phyloP scores from a whole-genome alignment of 768 basidiomycete genomes.

The Lanmaoa pseudosensibilis region DNA sequence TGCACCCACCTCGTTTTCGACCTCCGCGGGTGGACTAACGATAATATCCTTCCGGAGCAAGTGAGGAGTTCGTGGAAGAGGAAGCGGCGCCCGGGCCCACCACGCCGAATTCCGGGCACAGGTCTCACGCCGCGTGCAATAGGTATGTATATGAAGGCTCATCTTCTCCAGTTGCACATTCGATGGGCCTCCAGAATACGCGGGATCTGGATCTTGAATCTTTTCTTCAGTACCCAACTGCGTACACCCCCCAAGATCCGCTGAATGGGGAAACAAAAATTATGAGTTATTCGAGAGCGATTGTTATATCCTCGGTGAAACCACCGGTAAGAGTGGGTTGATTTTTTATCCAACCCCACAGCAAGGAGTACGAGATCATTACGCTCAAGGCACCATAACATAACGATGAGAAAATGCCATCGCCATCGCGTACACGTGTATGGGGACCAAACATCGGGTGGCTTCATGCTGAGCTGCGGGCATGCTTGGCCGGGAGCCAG shows the following conservation, averaged over 20 bases:
- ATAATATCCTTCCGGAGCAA: not conserved
- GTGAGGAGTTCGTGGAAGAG: not conserved
- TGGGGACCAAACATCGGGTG: not conserved
- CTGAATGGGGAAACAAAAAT: not conserved
- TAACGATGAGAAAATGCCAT: not conserved
- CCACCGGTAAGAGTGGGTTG: not conserved
- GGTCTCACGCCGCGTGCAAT: not conserved
- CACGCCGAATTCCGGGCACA: not conserved
- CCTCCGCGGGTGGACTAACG: not conserved
- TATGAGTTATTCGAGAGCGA: not conserved
- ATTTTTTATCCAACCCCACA: not conserved
- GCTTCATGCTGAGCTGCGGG: not conserved
- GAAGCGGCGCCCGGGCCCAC: not conserved
- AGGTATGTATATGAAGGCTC: not conserved
- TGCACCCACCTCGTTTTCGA: not conserved
- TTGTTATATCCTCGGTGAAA: not conserved
- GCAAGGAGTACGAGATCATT: not conserved
- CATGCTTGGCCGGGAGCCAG: not conserved
- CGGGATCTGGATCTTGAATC: slow-evolving; percentile 1
- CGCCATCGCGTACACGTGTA: not conserved
- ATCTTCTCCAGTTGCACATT: not conserved
- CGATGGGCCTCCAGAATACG: not conserved
- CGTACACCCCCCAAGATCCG: not conserved
- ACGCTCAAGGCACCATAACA: not conserved
- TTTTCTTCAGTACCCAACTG: not conserved